Percentiles rank a stretch among this genome's conserved stretches.
phyloP scores from a whole-genome alignment of 768 basidiomycete genomes.

The Hygrocybe punicea region DNA sequence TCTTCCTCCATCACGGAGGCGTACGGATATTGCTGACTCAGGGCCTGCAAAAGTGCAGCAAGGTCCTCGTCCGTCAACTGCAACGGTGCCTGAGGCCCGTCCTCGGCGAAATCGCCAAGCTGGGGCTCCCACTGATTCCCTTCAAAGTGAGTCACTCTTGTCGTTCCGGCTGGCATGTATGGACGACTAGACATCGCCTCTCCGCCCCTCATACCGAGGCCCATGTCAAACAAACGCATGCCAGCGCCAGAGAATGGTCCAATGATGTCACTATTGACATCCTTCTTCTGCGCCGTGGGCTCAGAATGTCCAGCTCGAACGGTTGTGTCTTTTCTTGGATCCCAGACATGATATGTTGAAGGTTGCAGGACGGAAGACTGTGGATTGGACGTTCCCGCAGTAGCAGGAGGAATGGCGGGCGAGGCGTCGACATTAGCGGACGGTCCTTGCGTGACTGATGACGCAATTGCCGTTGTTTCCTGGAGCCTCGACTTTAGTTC shows the following conservation, averaged over 20 bases:
- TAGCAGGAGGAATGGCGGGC: background rate
- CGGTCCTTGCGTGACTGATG: background rate
- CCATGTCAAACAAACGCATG: background rate
- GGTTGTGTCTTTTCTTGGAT: background rate
- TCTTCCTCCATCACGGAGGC: too few relatives aligned
- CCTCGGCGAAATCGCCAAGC: background rate
- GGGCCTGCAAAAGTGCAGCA: background rate
- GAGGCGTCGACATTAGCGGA: too few relatives aligned
- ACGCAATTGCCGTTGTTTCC: background rate
- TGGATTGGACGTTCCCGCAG: background rate
- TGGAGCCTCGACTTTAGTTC: constrained; percentile 39
- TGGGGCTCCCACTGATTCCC: background rate
- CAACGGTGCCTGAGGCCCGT: background rate
- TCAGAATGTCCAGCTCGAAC: background rate
- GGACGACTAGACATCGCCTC: background rate
- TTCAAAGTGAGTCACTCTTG: background rate
- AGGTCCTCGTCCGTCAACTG: background rate
- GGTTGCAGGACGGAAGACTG: too few relatives aligned
- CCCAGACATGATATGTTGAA: background rate
- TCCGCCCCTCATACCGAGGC: background rate
- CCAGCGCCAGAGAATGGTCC: too few relatives aligned
- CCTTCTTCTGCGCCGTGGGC: background rate
- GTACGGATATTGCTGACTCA: background rate
- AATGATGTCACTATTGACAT: background rate
- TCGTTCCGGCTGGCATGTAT: background rate